Percentiles rank a stretch among this genome's conserved stretches.
phyloP scores from a whole-genome alignment of 805 yeast genomes.

The Candida maris region DNA sequence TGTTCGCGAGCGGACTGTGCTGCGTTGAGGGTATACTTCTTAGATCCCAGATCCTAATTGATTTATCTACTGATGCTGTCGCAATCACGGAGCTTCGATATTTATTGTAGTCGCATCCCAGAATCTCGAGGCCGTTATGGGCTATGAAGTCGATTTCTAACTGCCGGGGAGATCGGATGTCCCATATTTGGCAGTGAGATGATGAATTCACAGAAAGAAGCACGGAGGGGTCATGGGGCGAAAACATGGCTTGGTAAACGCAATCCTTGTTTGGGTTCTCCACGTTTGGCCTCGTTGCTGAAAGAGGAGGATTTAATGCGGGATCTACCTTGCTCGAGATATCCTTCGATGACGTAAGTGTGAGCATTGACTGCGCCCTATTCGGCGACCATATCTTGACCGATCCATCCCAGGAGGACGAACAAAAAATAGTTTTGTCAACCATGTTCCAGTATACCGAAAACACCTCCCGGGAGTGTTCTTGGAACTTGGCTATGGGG shows the following conservation, averaged over 20 bases:
- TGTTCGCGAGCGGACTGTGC: slow-evolving; percentile 36
- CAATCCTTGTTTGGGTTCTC: slow-evolving; percentile 47
- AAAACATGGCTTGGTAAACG: slow-evolving; percentile 73
- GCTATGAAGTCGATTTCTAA: slow-evolving; percentile 59
- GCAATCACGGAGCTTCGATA: slow-evolving; percentile 78
- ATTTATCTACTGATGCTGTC: slow-evolving; percentile 88
- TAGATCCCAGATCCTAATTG: slow-evolving; percentile 82
- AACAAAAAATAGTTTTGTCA: slow-evolving; percentile 56
- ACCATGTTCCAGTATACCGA: slow-evolving; percentile 36
- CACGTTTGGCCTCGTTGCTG: slow-evolving; percentile 32
- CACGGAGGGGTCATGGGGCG: slow-evolving; percentile 77
- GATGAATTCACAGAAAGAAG: slow-evolving; percentile 71
- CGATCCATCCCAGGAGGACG: slow-evolving; percentile 91
- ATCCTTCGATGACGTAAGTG: slow-evolving; percentile 40
- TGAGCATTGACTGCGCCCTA: slow-evolving; percentile 52
- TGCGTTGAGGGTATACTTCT: slow-evolving; percentile 51
- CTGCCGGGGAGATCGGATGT: slow-evolving; percentile 64
- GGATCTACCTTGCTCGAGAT: slow-evolving; percentile 17
- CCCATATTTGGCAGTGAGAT: slow-evolving; percentile 79
- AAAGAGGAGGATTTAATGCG: slow-evolving; percentile 29
- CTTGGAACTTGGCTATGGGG: slow-evolving; percentile 73
- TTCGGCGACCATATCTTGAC: slow-evolving; percentile 75
- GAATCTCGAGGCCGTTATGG: slow-evolving; percentile 76
- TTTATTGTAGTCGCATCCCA: slow-evolving; percentile 87
- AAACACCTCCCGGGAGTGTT: slow-evolving; percentile 52